Base-by-base conservation (phyloP, 2,329 filamentous ascomycete genomes). In the Neobulgaria alba region DNA sequence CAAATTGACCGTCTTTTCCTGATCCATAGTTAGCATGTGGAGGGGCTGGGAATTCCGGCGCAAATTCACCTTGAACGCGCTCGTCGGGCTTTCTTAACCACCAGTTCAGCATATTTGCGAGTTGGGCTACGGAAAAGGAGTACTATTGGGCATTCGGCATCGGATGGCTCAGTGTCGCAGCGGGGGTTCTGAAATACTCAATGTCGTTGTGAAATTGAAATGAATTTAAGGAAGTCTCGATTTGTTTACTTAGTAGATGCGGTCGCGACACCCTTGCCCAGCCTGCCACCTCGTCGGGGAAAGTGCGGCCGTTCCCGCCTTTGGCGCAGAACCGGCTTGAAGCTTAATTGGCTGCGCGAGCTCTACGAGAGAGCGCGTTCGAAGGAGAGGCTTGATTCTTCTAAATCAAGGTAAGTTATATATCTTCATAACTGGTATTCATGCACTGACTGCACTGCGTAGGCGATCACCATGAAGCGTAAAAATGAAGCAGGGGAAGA, bases 71-170 rank as follows among this genome's bases (percentile, higher is more conserved):
- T 46, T 51, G 41, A 32, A 42, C 49, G 41, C 48, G 45, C 29
- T 57, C 53, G 12, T 45, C 42, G 30, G 47, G 38, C 15, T 38
- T 49, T 23, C 56, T 55, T 23, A 57, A 38, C 56, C 57, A 59
- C 58, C 58, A 61, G 38, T 50, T 57, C 34, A 61, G 50, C 58
- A 61, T 61, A 15, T 38, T 51, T 39, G 20, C 29, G 18, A 38
- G 15, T 33, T n/a, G 23, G 12, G 20, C 30, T 16, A 42, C 20
- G 16, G 16, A 10, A n/a, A n/a, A n/a, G n/a, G n/a, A n/a, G n/a
- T n/a, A n/a, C n/a, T n/a, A n/a, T n/a, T n/a, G n/a, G n/a, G n/a
- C n/a, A n/a, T n/a, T n/a, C n/a, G n/a, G n/a, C n/a, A n/a, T n/a
- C n/a, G n/a, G n/a, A n/a, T n/a, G n/a, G n/a, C n/a, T n/a, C n/a